These are phyloP conservation scores for Cutaneotrichosporon cavernicola DNA, from an alignment of 1,284 basidiomycete species.

Conservation along the genomic window DNA sequence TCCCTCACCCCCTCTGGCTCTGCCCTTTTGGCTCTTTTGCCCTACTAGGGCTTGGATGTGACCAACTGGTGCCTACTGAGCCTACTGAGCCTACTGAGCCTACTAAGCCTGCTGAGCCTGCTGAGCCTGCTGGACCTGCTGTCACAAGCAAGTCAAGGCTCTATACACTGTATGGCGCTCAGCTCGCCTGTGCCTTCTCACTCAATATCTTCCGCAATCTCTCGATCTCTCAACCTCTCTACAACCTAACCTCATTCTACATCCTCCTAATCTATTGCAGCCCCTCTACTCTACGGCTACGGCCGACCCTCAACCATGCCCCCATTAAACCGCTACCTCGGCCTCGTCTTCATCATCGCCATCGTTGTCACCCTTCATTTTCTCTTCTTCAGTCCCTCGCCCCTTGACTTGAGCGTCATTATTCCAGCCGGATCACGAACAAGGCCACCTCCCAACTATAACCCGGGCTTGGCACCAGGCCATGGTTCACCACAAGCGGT, in stretches of 20 bases:
- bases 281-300: background rate
- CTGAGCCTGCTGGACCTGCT: too few relatives aligned
- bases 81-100: too few relatives aligned
- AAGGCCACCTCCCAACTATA: background rate
- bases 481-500: background rate
- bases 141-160: too few relatives aligned
- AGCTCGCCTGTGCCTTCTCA: too few relatives aligned
- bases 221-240: background rate
- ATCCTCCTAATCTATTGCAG: background rate
- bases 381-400: constrained; percentile 1
- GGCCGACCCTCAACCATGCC: constrained; percentile 4
- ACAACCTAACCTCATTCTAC: background rate
- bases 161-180: too few relatives aligned
- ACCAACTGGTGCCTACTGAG: too few relatives aligned
- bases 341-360: background rate
- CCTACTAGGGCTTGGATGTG: too few relatives aligned
- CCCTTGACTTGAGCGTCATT: background rate
- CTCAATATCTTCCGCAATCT: background rate
- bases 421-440: background rate
- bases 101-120: too few relatives aligned
- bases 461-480: background rate
- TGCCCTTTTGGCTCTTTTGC: too few relatives aligned
- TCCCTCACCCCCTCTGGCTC: too few relatives aligned
- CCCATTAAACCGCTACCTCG: constrained; percentile 4
- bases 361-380: constrained; percentile 9